Evolutionary conservation across 73 alveolate species (phyloP).

Genomic region (Blepharisma japonicum): DNA sequence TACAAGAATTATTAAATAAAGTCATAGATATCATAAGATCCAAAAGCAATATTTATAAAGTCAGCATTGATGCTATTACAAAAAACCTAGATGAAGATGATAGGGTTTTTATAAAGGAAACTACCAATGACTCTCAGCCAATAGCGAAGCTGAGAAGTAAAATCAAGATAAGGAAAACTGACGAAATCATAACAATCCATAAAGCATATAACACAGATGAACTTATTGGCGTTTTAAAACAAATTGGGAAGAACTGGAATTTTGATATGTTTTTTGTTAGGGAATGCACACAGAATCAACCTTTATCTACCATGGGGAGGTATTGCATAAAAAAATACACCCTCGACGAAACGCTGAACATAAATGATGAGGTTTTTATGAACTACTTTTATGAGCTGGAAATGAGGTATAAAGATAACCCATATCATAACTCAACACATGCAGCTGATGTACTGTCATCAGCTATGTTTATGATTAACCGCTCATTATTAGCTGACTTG

Average conservation of each 20-base stretch:
- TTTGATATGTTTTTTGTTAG: not conserved
- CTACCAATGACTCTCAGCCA: not conserved
- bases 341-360: not conserved
- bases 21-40: not conserved
- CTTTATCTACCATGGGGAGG: not conserved
- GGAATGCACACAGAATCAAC: not conserved
- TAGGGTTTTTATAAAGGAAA: not conserved
- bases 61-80: not conserved
- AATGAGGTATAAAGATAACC: slow-evolving; percentile 25
- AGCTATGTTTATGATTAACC: not conserved
- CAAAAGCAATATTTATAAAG: not conserved
- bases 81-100: not conserved
- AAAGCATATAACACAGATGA: not conserved
- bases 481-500: not conserved
- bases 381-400: not conserved
- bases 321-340: not conserved
- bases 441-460: slow-evolving; percentile 25
- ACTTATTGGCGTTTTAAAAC: not conserved
- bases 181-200: not conserved
- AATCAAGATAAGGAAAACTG: not conserved
- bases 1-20: not conserved
- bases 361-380: not conserved
- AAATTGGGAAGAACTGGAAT: not conserved
- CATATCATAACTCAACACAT: slow-evolving; percentile 19
- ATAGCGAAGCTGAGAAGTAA: not conserved